Evolutionary conservation across 2,329 filamentous ascomycete species (phyloP).

Genomic region (Arthrobotrys pseudoclavata): DNA sequence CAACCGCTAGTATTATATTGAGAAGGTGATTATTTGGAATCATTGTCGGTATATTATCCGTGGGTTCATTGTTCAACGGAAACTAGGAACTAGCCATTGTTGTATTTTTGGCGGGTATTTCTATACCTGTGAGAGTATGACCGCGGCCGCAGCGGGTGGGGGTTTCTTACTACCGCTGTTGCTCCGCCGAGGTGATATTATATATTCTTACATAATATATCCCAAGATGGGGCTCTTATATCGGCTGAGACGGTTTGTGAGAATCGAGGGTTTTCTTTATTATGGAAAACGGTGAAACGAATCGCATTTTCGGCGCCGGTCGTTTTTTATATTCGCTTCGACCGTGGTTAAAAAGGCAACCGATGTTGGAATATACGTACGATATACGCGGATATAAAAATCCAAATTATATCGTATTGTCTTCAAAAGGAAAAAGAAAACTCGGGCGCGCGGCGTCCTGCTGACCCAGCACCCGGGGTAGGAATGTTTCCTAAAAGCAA

Average conservation of each 20-base stretch:
- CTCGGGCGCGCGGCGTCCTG: background rate
- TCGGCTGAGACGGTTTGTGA: background rate
- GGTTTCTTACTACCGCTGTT: conserved; percentile 5
- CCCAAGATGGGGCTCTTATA: background rate
- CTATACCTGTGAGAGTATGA: background rate
- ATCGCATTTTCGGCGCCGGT: background rate
- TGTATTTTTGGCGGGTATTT: background rate
- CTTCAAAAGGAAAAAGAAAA: background rate
- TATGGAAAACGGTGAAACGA: background rate
- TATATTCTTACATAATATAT: conserved; percentile 18
- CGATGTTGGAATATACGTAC: background rate
- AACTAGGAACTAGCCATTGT: background rate
- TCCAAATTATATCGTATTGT: conserved; percentile 1
- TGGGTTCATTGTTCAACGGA: background rate
- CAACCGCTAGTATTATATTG: background rate
- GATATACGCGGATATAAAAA: conserved; percentile 1
- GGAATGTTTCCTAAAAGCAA: background rate
- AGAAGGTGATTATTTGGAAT: conserved; percentile 12
- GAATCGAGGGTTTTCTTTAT: background rate
- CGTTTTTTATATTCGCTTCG: conserved; percentile 1
- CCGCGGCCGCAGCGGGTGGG: conserved; percentile 13
- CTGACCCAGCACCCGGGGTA: background rate
- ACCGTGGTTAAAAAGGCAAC: background rate
- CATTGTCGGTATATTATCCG: background rate
- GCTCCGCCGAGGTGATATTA: conserved; percentile 18